A percentile compares a stretch with the other conserved stretches of the same genome.
Evolutionary conservation across 208 protist species (phyloP).

Genomic region (Trypanosoma melophagium): DNA sequence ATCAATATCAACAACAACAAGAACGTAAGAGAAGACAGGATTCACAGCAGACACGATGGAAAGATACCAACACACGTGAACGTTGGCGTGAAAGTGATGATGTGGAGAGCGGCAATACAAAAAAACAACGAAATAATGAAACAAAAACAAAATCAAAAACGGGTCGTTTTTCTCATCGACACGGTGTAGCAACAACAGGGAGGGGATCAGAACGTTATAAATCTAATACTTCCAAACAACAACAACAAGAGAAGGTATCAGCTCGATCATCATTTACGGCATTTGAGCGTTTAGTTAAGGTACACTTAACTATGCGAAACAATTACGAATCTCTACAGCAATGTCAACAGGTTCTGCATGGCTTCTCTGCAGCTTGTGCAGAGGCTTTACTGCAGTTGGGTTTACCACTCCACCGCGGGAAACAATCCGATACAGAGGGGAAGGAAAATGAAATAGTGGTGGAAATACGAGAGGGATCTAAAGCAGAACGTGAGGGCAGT

Average conservation of each 20-base stretch:
- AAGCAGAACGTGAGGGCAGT: not conserved
- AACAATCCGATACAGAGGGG: not conserved
- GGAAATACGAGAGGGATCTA: not conserved
- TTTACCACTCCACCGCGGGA: constrained; percentile 11
- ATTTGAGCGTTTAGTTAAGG: constrained; percentile 35
- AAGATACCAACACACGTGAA: too few relatives aligned
- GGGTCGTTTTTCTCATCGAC: constrained; percentile 23
- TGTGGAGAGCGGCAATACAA: not conserved
- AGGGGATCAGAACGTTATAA: not conserved
- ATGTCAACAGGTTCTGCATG: constrained; percentile 19
- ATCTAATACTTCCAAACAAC: not conserved
- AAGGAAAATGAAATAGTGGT: constrained; percentile 1
- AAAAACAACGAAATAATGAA: not conserved
- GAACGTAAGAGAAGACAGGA: too few relatives aligned
- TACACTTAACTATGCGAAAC: constrained; percentile 32
- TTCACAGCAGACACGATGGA: too few relatives aligned
- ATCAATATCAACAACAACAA: too few relatives aligned
- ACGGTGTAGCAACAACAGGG: not conserved
- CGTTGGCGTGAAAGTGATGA: too few relatives aligned
- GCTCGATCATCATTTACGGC: not conserved
- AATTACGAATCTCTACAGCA: constrained; percentile 47
- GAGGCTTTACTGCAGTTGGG: constrained; percentile 35
- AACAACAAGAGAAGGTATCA: not conserved
- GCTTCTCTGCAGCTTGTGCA: constrained; percentile 40
- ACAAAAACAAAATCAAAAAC: not conserved